A percentile compares a stretch with the other conserved stretches of the same genome.
These are phyloP conservation scores for Pisolithus microcarpus DNA, from an alignment of 768 basidiomycete species.

Conservation along the genomic window DNA sequence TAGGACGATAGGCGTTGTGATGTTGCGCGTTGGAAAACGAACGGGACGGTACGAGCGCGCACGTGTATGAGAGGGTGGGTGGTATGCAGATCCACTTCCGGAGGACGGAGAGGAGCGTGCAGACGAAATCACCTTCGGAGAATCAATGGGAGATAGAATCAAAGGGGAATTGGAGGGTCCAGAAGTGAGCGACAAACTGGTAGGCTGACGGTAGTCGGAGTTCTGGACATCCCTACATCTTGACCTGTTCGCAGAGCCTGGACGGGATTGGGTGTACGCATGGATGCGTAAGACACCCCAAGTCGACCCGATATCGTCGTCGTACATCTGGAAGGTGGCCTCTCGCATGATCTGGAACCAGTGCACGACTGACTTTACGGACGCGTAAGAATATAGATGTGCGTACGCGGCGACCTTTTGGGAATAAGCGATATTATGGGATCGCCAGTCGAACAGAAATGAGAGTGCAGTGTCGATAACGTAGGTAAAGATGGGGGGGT, in stretches of 20 bases:
- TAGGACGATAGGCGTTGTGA: constrained; percentile 69
- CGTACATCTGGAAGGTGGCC: constrained; percentile 77
- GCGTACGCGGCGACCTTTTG: constrained; percentile 79
- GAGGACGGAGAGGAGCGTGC: neutral
- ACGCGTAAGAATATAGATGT: constrained; percentile 76
- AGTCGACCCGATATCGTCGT: constrained; percentile 49
- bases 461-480: constrained; percentile 60
- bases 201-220: neutral
- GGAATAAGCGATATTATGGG: constrained; percentile 51
- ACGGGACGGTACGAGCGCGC: constrained; percentile 52
- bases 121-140: neutral
- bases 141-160: neutral
- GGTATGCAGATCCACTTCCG: neutral
- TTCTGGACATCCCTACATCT: neutral
- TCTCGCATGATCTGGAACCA: constrained; percentile 92
- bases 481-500: constrained; percentile 72
- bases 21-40: constrained; percentile 78
- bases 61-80: constrained; percentile 8
- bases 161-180: neutral
- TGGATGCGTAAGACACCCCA: constrained; percentile 11
- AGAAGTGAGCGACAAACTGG: neutral
- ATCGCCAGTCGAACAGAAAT: constrained; percentile 74
- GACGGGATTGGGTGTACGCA: neutral
- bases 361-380: constrained; percentile 81
- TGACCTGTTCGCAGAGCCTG: neutral